A percentile compares a stretch with the other conserved stretches of the same genome.
These are phyloP conservation scores for Cicer pinnatifidum DNA, from an alignment of 306 rosid genomes.

Conservation along the genomic window DNA sequence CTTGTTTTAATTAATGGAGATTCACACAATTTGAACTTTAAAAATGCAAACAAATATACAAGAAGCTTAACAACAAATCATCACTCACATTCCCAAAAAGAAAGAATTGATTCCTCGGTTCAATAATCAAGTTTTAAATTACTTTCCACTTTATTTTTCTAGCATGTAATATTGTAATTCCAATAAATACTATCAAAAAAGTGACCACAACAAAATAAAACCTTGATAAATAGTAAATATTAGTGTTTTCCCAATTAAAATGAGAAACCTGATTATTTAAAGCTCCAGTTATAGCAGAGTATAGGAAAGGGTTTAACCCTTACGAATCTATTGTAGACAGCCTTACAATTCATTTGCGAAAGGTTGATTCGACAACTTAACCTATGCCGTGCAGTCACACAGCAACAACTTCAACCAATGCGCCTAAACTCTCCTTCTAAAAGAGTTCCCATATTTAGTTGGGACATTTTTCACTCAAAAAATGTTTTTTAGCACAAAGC, in stretches of 20 bases:
- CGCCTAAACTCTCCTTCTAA: background rate
- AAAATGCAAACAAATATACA: conserved; percentile 7
- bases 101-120: conserved; percentile 14
- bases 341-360: background rate
- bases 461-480: conserved; percentile 27
- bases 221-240: background rate
- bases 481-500: background rate
- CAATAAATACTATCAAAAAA: background rate
- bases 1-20: background rate
- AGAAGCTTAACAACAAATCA: background rate
- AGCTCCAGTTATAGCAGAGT: background rate
- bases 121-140: conserved; percentile 2
- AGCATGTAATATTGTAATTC: background rate
- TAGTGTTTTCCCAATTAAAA: background rate
- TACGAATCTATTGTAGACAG: background rate
- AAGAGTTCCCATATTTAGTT: background rate
- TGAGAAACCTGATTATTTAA: background rate
- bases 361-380: conserved; percentile 7
- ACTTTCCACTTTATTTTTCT: conserved; percentile 12
- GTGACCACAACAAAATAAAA: background rate
- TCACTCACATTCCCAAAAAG: conserved; percentile 4
- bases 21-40: conserved; percentile 7
- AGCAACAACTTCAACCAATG: background rate
- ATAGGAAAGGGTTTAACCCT: background rate
- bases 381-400: background rate